phyloP scores from a whole-genome alignment of 768 basidiomycete genomes.

The Tephrocybe rancida region DNA sequence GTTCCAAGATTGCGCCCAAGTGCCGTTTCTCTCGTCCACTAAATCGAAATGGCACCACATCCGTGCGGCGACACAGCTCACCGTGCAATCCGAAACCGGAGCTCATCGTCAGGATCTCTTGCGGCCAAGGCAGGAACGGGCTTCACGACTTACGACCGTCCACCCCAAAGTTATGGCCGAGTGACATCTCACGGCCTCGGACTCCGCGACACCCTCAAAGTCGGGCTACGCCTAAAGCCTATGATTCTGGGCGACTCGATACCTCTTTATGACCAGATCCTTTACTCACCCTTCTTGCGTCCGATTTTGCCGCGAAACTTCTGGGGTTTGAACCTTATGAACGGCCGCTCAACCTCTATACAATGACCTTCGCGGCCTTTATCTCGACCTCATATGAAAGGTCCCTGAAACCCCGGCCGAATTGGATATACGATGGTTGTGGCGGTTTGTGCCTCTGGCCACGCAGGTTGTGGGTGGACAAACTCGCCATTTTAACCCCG shows the following conservation, averaged over 20 bases:
- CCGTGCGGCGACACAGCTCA: neutral
- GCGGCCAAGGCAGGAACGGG: conserved; percentile 3
- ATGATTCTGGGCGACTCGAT: conserved; percentile 9
- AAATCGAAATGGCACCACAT: neutral
- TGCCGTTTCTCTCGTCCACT: neutral
- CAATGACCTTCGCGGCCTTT: conserved; percentile 5
- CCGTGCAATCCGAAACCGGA: conserved; percentile 8
- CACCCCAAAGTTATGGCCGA: conserved; percentile 6
- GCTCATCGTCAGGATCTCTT: neutral
- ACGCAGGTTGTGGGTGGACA: conserved; percentile 1
- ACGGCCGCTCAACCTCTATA: neutral
- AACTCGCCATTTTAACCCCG: conserved; percentile 10
- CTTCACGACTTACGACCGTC: neutral
- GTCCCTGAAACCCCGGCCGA: conserved; percentile 9
- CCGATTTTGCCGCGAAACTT: conserved; percentile 15
- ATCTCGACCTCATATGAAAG: conserved; percentile 10
- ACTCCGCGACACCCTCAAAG: conserved; percentile 7
- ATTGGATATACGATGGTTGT: conserved; percentile 15
- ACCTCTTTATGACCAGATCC: conserved; percentile 7
- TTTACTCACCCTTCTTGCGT: conserved; percentile 1
- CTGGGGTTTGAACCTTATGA: conserved; percentile 13
- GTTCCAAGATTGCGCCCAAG: neutral
- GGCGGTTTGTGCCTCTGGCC: conserved; percentile 9
- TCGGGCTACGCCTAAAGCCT: conserved; percentile 22
- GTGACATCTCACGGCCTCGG: conserved; percentile 14